Conservation (phyloP, 2,329 filamentous ascomycete species). For the Cladophialophora yegresii region DNA sequence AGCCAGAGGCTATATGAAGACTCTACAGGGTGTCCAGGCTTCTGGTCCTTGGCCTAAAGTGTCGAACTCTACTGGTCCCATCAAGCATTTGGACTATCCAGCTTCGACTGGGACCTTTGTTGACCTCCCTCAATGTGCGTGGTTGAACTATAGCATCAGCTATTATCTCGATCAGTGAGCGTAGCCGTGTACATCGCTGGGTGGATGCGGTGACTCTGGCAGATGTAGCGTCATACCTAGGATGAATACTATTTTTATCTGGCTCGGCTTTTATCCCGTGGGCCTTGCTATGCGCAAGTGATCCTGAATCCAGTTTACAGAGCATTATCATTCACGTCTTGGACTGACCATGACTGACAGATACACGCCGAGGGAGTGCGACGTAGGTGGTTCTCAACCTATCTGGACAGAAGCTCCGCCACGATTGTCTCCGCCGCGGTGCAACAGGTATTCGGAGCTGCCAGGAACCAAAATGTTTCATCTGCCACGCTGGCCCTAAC, state of each 20-base stretch:
- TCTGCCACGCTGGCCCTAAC: neutral
- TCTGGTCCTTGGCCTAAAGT: conserved; percentile 46
- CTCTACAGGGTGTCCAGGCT: conserved; percentile 45
- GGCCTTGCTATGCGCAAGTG: neutral
- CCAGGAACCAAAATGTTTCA: too few relatives aligned
- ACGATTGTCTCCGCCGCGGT: neutral
- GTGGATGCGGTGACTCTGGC: neutral
- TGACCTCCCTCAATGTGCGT: conserved; percentile 56
- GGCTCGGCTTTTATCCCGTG: neutral
- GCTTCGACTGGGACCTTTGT: conserved; percentile 49
- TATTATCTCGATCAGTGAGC: conserved; percentile 45
- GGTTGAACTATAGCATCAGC: conserved; percentile 49
- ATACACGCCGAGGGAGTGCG: neutral
- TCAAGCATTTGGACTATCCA: conserved; percentile 53
- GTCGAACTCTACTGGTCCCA: conserved; percentile 42
- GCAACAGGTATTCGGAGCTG: neutral
- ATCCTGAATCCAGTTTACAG: neutral
- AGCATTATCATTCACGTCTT: neutral
- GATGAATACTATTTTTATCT: neutral
- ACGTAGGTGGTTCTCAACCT: too few relatives aligned
- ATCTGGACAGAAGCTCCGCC: neutral
- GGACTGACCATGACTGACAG: neutral
- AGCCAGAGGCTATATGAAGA: conserved; percentile 52
- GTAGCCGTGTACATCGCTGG: neutral
- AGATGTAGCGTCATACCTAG: neutral